These are phyloP conservation scores for Euphorbia tirucalli DNA, from an alignment of 345 rosid genomes.

Conservation along the genomic window DNA sequence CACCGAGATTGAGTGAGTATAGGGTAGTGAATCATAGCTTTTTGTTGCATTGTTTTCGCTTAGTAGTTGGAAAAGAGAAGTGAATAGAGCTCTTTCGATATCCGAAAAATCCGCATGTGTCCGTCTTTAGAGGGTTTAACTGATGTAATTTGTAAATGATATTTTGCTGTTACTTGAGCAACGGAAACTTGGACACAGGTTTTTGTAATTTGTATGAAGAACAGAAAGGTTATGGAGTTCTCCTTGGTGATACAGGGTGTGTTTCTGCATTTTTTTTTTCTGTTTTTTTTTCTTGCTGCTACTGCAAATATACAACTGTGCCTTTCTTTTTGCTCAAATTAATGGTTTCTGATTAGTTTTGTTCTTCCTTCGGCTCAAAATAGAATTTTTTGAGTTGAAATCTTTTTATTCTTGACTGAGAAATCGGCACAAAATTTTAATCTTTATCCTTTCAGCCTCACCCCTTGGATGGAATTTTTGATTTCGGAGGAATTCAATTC, in stretches of 20 bases:
- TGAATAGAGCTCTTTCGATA: not conserved
- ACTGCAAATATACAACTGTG: not conserved
- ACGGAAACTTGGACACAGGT: constrained; percentile 1
- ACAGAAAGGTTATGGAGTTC: not conserved
- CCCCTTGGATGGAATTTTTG: too few species aligned
- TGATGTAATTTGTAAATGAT: constrained; percentile 20
- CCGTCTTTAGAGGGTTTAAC: constrained; percentile 16
- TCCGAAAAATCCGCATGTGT: constrained; percentile 6
- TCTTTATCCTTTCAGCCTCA: too few species aligned
- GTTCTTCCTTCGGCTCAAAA: too few species aligned
- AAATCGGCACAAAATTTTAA: too few species aligned
- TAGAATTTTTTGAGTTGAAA: too few species aligned
- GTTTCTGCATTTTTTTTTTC: not conserved
- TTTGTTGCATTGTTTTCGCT: constrained; percentile 2
- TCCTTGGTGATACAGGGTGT: not conserved
- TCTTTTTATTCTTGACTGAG: too few species aligned
- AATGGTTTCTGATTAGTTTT: not conserved
- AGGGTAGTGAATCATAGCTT: constrained; percentile 8
- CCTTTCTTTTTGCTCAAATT: not conserved
- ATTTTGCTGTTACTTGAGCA: not conserved
- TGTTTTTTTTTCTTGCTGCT: not conserved
- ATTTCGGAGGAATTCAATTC: too few species aligned
- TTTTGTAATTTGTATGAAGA: constrained; percentile 20
- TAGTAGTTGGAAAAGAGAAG: not conserved
- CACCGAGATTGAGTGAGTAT: constrained; percentile 51